These are phyloP conservation scores for Teunomyces kruisii DNA, from an alignment of 805 yeast genomes.

Conservation along the genomic window DNA sequence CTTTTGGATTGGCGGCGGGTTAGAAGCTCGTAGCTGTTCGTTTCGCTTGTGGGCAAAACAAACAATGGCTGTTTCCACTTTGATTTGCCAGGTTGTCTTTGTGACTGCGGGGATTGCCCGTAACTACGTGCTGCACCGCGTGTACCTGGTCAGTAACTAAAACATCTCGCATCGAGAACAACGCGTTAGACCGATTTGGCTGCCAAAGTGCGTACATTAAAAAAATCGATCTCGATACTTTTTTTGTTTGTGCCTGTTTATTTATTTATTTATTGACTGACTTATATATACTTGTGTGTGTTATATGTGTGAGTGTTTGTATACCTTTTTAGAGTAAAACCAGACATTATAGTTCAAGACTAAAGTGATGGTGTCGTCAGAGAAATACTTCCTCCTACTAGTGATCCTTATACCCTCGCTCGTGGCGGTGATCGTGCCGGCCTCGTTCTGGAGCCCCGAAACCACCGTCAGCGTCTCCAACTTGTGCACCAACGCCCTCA, in stretches of 20 bases:
- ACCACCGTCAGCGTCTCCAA: conserved; percentile 19
- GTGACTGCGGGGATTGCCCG: too few relatives aligned
- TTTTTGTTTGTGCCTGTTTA: conserved; percentile 4
- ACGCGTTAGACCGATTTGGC: conserved; percentile 4
- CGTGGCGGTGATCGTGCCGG: conserved; percentile 24
- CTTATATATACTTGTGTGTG: too few relatives aligned
- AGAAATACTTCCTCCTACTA: conserved; percentile 1
- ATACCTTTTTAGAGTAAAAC: too few relatives aligned
- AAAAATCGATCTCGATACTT: neutral
- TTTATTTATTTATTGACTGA: neutral
- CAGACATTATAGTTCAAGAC: too few relatives aligned
- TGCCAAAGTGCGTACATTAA: conserved; percentile 1
- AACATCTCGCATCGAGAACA: neutral
- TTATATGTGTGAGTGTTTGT: too few relatives aligned
- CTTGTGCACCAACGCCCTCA: conserved; percentile 30
- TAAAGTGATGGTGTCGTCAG: neutral
- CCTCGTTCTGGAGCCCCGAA: conserved; percentile 7
- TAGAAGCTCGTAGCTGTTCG: too few relatives aligned
- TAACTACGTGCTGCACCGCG: too few relatives aligned
- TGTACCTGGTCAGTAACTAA: too few relatives aligned
- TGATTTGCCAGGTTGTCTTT: too few relatives aligned
- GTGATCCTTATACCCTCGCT: conserved; percentile 22
- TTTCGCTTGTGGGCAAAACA: too few relatives aligned
- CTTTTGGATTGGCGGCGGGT: too few relatives aligned
- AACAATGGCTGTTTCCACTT: too few relatives aligned